Evolutionary conservation across 352 stramenopile genomes (phyloP).

Genomic region (Phytophthora macrochlamydospora): DNA sequence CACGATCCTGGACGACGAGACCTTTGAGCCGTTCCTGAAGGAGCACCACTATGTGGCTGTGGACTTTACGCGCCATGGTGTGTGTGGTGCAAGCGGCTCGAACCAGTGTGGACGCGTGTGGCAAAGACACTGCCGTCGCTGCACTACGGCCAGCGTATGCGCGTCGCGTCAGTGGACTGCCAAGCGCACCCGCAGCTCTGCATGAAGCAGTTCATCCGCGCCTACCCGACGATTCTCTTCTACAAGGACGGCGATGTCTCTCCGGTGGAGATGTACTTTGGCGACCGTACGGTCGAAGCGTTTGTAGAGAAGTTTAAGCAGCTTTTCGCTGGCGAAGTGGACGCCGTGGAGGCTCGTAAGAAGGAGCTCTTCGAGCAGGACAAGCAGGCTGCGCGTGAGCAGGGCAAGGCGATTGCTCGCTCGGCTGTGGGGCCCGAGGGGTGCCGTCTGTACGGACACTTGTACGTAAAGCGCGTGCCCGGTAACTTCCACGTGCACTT

Average conservation of each 20-base stretch:
- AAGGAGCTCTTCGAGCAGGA: constrained; percentile 94
- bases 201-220: constrained; percentile 95
- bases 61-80: constrained; percentile 96
- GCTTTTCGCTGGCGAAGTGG: constrained; percentile 76
- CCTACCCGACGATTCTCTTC: constrained; percentile 97
- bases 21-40: constrained; percentile 92
- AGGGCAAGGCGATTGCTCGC: constrained; percentile 66
- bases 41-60: constrained; percentile 96
- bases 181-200: constrained; percentile 93
- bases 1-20: constrained; percentile 78
- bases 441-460: constrained; percentile 76
- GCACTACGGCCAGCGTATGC: constrained; percentile 83
- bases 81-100: constrained; percentile 97
- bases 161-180: constrained; percentile 93
- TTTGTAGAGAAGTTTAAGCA: constrained; percentile 93
- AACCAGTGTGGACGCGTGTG: constrained; percentile 96
- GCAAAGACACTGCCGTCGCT: constrained; percentile 90
- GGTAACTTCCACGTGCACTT: constrained; percentile 99
- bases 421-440: constrained; percentile 68
- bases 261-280: constrained; percentile 96
- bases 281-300: constrained; percentile 92
- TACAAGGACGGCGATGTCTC: constrained; percentile 93
- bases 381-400: constrained; percentile 80
- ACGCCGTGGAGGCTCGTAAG: constrained; percentile 85
- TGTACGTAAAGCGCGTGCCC: constrained; percentile 93